phyloP scores from a whole-genome alignment of 176 grass and related monocot genomes.

The Avena eriantha region DNA sequence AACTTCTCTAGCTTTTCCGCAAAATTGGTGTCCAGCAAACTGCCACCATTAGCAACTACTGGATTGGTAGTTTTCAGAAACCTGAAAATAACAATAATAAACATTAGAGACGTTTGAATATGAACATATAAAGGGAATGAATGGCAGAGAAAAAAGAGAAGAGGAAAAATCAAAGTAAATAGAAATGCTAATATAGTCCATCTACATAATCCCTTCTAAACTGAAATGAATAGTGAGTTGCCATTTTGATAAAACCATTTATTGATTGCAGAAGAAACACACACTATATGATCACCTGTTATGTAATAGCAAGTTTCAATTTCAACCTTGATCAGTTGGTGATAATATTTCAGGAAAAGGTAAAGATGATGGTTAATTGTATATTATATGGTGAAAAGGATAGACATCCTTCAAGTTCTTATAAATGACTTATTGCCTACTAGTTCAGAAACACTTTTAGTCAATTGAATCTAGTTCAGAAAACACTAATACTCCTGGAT shows the following conservation, averaged over 20 bases:
- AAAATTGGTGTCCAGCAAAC: neutral
- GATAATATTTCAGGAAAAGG: neutral
- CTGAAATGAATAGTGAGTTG: neutral
- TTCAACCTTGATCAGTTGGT: neutral
- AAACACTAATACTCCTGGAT: neutral
- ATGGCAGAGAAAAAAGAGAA: neutral
- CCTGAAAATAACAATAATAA: neutral
- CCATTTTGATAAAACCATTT: neutral
- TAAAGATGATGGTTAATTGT: neutral
- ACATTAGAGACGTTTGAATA: neutral
- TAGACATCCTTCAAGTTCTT: neutral
- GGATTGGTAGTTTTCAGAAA: neutral
- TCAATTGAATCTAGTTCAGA: neutral
- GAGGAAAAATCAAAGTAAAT: neutral
- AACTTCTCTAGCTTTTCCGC: neutral
- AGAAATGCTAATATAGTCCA: neutral
- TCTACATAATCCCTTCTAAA: neutral
- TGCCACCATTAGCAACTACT: conserved; percentile 3
- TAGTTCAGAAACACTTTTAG: neutral
- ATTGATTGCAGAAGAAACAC: neutral
- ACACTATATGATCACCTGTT: neutral
- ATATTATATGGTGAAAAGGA: neutral
- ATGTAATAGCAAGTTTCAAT: neutral
- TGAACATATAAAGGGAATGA: neutral
- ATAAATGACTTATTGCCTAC: neutral